These are phyloP conservation scores for Zymoseptoria ardabiliae DNA, from an alignment of 2,329 filamentous ascomycete genomes.

Conservation along the genomic window DNA sequence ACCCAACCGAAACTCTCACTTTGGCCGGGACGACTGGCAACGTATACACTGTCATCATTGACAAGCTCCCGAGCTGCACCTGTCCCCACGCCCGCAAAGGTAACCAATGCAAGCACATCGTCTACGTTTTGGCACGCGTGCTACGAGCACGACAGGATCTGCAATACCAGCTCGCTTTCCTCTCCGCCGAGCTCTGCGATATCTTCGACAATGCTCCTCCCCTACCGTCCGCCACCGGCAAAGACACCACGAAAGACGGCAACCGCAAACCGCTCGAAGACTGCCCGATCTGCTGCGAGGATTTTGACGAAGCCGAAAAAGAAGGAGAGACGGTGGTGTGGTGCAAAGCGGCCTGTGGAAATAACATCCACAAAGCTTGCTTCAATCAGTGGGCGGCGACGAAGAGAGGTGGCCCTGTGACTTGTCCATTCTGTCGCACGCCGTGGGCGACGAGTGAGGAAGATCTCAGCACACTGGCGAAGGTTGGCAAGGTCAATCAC, in stretches of 20 bases:
- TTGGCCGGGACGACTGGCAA: constrained; percentile 58
- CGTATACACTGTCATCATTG: constrained; percentile 51
- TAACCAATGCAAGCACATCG: constrained; percentile 58
- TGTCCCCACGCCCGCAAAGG: constrained; percentile 25
- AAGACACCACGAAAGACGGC: constrained; percentile 29
- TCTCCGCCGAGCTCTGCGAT: constrained; percentile 49
- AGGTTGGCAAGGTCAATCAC: constrained; percentile 14
- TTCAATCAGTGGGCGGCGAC: constrained; percentile 46
- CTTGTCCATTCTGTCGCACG: constrained; percentile 28
- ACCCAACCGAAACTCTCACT: constrained; percentile 47
- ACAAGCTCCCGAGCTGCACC: constrained; percentile 38
- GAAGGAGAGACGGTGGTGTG: constrained; percentile 44
- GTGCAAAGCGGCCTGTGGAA: constrained; percentile 55
- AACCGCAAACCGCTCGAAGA: constrained; percentile 52
- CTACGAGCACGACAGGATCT: constrained; percentile 50
- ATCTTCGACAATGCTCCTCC: constrained; percentile 51
- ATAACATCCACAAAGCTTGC: constrained; percentile 53
- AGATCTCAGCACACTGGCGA: constrained; percentile 18
- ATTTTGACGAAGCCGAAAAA: constrained; percentile 16
- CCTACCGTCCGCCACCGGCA: constrained; percentile 34
- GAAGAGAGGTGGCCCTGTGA: constrained; percentile 19
- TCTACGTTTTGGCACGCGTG: constrained; percentile 54
- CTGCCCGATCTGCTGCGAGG: constrained; percentile 51
- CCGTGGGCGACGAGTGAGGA: constrained; percentile 22
- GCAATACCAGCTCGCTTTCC: constrained; percentile 55